Percentiles rank a stretch among this genome's conserved stretches.
These are phyloP conservation scores for Aspergillus aculeatinus DNA, from an alignment of 2,329 filamentous ascomycete species.

Conservation along the genomic window DNA sequence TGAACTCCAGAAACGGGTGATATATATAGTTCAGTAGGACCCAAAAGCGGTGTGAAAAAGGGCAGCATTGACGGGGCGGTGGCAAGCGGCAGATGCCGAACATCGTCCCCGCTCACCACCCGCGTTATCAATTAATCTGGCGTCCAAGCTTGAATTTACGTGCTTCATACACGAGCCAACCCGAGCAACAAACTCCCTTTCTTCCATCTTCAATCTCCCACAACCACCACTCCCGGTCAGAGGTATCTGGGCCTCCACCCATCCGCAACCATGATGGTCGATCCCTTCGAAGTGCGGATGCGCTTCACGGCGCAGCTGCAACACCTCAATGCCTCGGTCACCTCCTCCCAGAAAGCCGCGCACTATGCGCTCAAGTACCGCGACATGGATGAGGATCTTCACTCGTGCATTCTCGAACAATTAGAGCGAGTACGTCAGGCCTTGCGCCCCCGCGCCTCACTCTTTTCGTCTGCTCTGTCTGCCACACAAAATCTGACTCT, in stretches of 20 bases:
- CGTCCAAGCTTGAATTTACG: neutral
- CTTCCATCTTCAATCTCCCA: neutral
- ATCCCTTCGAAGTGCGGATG: constrained; percentile 98
- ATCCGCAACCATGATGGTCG: constrained; percentile 57
- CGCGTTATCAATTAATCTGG: neutral
- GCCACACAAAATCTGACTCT: neutral
- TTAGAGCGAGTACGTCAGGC: constrained; percentile 67
- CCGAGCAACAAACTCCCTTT: neutral
- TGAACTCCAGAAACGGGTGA: too few relatives aligned
- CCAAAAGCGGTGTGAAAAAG: too few relatives aligned
- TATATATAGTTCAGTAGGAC: too few relatives aligned
- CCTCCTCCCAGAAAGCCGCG: constrained; percentile 86
- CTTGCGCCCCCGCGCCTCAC: neutral
- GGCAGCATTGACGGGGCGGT: neutral
- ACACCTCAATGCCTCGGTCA: constrained; percentile 85
- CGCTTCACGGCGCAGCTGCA: constrained; percentile 89
- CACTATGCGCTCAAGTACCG: constrained; percentile 92
- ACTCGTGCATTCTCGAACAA: constrained; percentile 96
- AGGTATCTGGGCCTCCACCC: neutral
- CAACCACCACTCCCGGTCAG: neutral
- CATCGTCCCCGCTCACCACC: neutral
- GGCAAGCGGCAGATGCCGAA: neutral
- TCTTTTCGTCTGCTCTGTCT: neutral
- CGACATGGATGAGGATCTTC: constrained; percentile 94
- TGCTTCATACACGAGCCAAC: neutral